These are phyloP conservation scores for Podosphaera leucotricha DNA, from an alignment of 2,329 filamentous ascomycete genomes.

Conservation along the genomic window DNA sequence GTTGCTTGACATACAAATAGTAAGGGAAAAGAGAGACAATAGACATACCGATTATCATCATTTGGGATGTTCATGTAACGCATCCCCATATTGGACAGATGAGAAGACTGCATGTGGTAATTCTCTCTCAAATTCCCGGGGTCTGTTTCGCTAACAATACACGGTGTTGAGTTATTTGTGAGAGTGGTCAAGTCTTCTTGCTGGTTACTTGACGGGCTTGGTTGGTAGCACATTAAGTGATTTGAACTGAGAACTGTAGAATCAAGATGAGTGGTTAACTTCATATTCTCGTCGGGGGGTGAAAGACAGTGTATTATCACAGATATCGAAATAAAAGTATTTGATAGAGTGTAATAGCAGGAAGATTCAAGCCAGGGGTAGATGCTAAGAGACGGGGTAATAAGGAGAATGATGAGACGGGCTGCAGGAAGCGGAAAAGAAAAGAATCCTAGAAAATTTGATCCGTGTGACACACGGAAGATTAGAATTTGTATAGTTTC, in stretches of 20 bases:
- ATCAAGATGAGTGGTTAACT: slow-evolving; percentile 2
- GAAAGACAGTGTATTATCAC: not conserved
- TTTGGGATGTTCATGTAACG: slow-evolving; percentile 15
- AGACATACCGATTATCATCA: slow-evolving; percentile 17
- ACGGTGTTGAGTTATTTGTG: slow-evolving; percentile 14
- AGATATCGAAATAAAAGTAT: not conserved
- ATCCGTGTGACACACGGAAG: not conserved
- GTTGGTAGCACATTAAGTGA: slow-evolving; percentile 18
- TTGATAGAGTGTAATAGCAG: not conserved
- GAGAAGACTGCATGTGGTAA: slow-evolving; percentile 10
- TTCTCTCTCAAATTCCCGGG: slow-evolving; percentile 16
- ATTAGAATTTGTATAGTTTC: not conserved
- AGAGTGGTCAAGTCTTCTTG: slow-evolving; percentile 15
- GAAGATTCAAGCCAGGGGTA: not conserved
- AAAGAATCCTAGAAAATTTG: not conserved
- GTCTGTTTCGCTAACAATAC: slow-evolving; percentile 15
- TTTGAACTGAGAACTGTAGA: slow-evolving; percentile 6
- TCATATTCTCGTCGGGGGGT: not conserved
- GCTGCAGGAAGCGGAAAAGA: not conserved
- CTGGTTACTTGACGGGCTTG: slow-evolving; percentile 16
- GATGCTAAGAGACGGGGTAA: not conserved
- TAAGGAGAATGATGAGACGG: not conserved
- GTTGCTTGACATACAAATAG: not conserved
- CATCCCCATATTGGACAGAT: slow-evolving; percentile 15
- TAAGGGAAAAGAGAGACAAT: slow-evolving; percentile 8